Evolutionary conservation across 441 rosid species (phyloP), one percentile per base, ranked within the genome.

Genomic region (Gossypium trilobum): DNA sequence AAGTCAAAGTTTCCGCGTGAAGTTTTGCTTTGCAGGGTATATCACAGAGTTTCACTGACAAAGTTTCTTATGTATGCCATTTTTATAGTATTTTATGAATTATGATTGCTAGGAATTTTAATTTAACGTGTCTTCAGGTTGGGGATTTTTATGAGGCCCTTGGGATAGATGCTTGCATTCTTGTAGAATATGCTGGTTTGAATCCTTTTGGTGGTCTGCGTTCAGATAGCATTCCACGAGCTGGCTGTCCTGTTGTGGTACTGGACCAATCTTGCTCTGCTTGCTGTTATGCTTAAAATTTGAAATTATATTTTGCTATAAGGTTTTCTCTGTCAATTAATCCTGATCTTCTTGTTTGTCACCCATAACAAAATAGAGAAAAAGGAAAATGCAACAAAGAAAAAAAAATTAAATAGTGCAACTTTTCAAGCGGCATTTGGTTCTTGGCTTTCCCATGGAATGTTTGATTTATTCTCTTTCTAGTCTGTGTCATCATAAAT

Each of bases 231-330:
- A 78, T 87, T 77, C 99, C 99, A 4, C 89, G 87, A 83, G 99
- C 99, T 82, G 99, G 99, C 72, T 95, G 99, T 78, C 99, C 99
- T 72, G 84, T 92, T 17, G 82, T 91, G 98, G 99, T 95, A 91
- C 67, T 61, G 2, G 50, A 56, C 73, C 69, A 68, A 50, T 71
- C 70, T 23, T 63, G 39, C 42, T 52, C 5, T 46, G 36, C 13
- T 19, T 29, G 61, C 5, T 56, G n/a, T 33, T 33, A 11, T 68
- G 50, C 31, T 62, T 51, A 36, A 17, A 23, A 57, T 69, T 72
- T 9, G 17, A 51, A 67, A 25, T 31, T 52, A 31, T 59, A 46
- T 52, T 46, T 44, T 14, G 58, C 54, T 33, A 67, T 11, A 46
- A 20, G 17, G 69, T 63, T 20, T 64, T 20, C 48, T 36, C 27